These are phyloP conservation scores for Cochlearia excelsa DNA, from an alignment of 345 rosid genomes.

Conservation along the genomic window DNA sequence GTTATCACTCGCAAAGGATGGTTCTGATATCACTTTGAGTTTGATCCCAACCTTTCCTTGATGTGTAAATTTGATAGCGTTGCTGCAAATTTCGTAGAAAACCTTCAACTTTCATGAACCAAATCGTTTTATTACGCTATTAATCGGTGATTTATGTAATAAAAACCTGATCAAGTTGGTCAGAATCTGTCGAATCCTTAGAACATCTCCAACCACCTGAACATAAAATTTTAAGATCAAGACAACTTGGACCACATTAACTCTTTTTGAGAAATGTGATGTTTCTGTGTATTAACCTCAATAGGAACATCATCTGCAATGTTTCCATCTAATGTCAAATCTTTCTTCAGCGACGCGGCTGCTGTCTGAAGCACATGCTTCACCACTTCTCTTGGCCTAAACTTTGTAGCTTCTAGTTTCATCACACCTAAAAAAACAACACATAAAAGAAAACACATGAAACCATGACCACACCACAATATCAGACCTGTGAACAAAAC, in stretches of 20 bases:
- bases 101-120: background rate
- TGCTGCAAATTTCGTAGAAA: conserved; percentile 68
- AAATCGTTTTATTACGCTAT: background rate
- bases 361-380: conserved; percentile 95
- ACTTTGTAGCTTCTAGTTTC: conserved; percentile 94
- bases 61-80: conserved; percentile 92
- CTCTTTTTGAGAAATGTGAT: conserved; percentile 1
- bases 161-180: conserved; percentile 88
- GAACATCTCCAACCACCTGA: conserved; percentile 93
- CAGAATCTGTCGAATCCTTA: conserved; percentile 91
- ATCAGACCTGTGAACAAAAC: background rate
- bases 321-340: conserved; percentile 75
- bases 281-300: conserved; percentile 46
- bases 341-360: conserved; percentile 80
- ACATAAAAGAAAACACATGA: background rate
- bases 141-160: conserved; percentile 1
- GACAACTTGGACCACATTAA: conserved; percentile 3
- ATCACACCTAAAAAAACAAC: conserved; percentile 52
- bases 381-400: conserved; percentile 88
- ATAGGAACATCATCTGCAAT: conserved; percentile 85
- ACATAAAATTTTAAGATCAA: conserved; percentile 12
- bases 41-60: conserved; percentile 89
- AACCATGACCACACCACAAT: conserved; percentile 4
- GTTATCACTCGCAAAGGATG: conserved; percentile 47
- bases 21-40: conserved; percentile 63